Base-by-base conservation (phyloP, 2,329 filamentous ascomycete species). In the Colletotrichum viniferum region DNA sequence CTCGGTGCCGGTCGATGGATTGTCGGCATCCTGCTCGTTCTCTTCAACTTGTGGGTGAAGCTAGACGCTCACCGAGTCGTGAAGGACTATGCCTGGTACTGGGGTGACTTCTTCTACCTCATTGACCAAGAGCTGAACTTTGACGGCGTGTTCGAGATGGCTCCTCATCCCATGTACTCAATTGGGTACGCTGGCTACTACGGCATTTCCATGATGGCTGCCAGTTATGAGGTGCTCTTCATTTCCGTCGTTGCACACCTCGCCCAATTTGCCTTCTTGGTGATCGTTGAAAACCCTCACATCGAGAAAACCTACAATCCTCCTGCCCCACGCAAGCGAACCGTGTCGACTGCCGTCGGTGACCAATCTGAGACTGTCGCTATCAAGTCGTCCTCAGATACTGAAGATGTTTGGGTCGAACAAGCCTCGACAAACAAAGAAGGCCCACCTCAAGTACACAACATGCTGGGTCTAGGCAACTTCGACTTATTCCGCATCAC, bases 81-180 rank as follows among this genome's bases (percentile, higher is more conserved):
- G 82, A 98, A 98, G 85, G 97, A 99, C 85, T 99, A 96, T 86
- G 97, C 97, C 32, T 99, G 97, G 97, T 99, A 98, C 86, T 99
- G 97, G 97, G 97, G 97, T 77, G 97, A 99, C 85, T 98, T 98
- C 86, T 99, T 98, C 89, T 99, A 96, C 86, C 93, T 99, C 81
- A 95, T 99, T 84, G 97, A 99, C 85, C 96, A 98, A 86, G 95
- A 98, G 82, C 89, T 99, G 83, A 98, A 96, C 65, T 99, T 99
- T 84, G 97, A 99, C 82, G 97, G 97, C 72, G 97, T 99, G 77
- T 99, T 98, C 83, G 97, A 99, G 86, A 97, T 99, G 93, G 97
- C 97, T 24, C 97, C 97, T 36, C 97, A 98, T 83, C 96, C 96
- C 77, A 98, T 98, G 96, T 98, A 98, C 86, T 98, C 96, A 71